phyloP scores from a whole-genome alignment of 306 rosid species.

The Herpetospermum pedunculosum region DNA sequence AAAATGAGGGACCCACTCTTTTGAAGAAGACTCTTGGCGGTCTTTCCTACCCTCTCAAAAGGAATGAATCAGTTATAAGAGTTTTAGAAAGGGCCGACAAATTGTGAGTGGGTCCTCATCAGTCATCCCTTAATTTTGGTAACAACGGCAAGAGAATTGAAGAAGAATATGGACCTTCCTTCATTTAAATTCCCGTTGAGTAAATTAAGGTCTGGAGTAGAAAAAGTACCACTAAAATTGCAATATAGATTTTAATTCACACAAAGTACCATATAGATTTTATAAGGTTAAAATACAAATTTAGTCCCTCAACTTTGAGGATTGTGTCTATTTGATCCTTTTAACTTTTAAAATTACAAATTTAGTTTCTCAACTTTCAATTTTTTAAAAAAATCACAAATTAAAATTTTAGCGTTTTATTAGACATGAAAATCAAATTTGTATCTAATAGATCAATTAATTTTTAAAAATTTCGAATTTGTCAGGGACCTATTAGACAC shows the following conservation, averaged over 20 bases:
- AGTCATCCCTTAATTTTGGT: neutral
- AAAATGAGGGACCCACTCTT: neutral
- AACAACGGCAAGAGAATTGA: neutral
- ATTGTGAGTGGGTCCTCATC: neutral
- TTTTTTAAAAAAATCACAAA: no score
- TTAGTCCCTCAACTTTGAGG: no score
- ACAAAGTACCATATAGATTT: neutral
- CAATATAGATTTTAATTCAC: neutral
- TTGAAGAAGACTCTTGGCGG: neutral
- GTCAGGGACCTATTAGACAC: no score
- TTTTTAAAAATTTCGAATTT: no score
- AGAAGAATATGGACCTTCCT: neutral
- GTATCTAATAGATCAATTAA: no score
- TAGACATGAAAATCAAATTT: no score
- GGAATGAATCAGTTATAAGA: neutral
- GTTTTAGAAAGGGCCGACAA: neutral
- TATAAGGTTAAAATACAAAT: no score
- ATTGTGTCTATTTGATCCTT: no score
- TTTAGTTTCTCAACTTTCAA: no score
- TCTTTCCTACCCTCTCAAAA: neutral
- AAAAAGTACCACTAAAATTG: neutral
- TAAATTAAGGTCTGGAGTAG: neutral
- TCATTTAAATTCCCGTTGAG: neutral
- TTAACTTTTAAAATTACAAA: no score
- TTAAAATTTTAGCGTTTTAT: no score